Evolutionary conservation across 176 grass and related monocot species (phyloP).

Genomic region (Melocanna baccifera): DNA sequence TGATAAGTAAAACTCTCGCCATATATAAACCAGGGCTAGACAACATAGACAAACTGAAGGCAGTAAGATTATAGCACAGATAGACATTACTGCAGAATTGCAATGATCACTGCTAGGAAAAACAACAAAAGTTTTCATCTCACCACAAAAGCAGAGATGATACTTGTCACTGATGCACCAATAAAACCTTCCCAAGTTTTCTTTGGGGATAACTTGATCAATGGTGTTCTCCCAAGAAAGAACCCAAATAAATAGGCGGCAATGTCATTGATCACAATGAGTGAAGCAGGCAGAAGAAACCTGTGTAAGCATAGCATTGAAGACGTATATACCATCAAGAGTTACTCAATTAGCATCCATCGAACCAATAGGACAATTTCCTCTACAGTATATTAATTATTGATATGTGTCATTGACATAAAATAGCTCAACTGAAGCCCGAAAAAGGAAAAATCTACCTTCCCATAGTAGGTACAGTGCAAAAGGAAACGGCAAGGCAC

Average conservation of each 20-base stretch:
- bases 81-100: not conserved
- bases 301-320: conserved; percentile 46
- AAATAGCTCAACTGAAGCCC: not conserved
- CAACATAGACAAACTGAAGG: not conserved
- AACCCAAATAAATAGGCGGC: conserved; percentile 97
- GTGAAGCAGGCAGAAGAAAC: conserved; percentile 97
- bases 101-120: not conserved
- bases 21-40: conserved; percentile 6
- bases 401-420: not conserved
- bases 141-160: conserved; percentile 93
- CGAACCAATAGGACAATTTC: not conserved
- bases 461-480: not conserved
- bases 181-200: conserved; percentile 99
- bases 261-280: conserved; percentile 96
- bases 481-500: not conserved
- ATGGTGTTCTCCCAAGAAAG: conserved; percentile 92
- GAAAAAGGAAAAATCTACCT: not conserved
- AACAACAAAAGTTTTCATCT: conserved; percentile 29
- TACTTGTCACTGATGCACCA: conserved; percentile 92
- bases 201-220: conserved; percentile 99
- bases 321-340: conserved; percentile 15
- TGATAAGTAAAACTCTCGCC: not conserved
- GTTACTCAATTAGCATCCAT: conserved; percentile 12
- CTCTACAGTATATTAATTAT: not conserved
- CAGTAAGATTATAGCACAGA: not conserved